Evolutionary conservation across 2,329 filamentous ascomycete genomes (phyloP), one percentile per base, ranked within the genome.

Genomic region (Camillea tinctor): DNA sequence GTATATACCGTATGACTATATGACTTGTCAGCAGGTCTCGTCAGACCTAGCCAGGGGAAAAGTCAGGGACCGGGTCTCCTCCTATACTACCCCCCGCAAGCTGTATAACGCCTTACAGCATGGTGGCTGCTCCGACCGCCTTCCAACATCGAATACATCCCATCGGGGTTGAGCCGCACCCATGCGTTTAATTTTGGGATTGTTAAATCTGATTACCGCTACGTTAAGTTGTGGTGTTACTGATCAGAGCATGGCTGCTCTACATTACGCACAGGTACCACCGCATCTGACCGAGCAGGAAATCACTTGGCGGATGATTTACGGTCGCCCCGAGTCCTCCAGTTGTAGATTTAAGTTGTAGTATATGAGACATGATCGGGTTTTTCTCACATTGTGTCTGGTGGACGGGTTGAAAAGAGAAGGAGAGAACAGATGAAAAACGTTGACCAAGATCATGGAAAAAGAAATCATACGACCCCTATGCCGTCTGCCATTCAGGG

Each of bases 371-470:
- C 20, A 58, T 52, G 23, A 54, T 54, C 62, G 58, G n/a, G n/a
- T n/a, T n/a, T n/a, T n/a, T n/a, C n/a, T n/a, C n/a, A 61, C 64
- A 52, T 57, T 60, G 53, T 62, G 24, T 59, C 59, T 65, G 64
- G 58, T 50, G 59, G 55, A 63, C 54, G 56, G n/a, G n/a, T n/a
- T 63, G 23, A 54, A 21, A 50, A 56, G n/a, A n/a, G n/a, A n/a
- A n/a, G n/a, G n/a, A n/a, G n/a, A 36, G 60, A 50, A 26, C 53
- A 19, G 24, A 23, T 48, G 49, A 48, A 24, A n/a, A 23, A 30
- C 23, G 55, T 44, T n/a, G 52, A 21, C 23, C n/a, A 57, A 50
- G 40, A 40, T 17, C 7, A 30, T 22, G 8, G 44, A 49, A 20
- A 20, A 21, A 20, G 19, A 21, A 9, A 24, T 9, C 40, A 20